These are phyloP conservation scores for Cyclotella atomus DNA, from an alignment of 108 stramenopile genomes.

Conservation along the genomic window DNA sequence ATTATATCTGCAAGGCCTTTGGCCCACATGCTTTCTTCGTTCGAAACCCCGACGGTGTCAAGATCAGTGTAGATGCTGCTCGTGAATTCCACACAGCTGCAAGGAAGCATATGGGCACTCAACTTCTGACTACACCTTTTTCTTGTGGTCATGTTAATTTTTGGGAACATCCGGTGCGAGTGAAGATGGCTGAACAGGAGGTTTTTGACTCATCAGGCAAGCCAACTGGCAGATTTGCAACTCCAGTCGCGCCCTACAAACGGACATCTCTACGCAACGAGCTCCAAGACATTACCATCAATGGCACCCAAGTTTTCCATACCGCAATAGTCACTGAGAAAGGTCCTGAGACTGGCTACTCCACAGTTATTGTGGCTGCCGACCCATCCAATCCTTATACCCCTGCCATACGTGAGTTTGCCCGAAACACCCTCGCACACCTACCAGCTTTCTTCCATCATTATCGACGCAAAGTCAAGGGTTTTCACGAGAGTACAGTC, in stretches of 20 bases:
- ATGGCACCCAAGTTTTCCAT: not conserved
- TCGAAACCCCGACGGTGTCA: too few species aligned
- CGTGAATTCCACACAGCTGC: not conserved
- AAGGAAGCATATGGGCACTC: not conserved
- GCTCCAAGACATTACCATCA: too few species aligned
- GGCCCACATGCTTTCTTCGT: not conserved
- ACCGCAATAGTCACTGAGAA: not conserved
- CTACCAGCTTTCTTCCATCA: not conserved
- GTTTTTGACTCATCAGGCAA: not conserved
- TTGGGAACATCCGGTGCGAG: not conserved
- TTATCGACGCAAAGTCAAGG: not conserved
- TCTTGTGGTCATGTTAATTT: not conserved
- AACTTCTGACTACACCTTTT: not conserved
- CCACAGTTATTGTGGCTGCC: not conserved
- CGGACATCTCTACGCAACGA: not conserved
- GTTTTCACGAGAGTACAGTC: not conserved
- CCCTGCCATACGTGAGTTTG: not conserved
- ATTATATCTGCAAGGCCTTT: not conserved
- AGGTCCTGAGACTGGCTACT: not conserved
- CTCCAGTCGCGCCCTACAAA: not conserved
- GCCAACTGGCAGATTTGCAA: not conserved
- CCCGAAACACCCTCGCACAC: not conserved
- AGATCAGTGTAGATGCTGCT: not conserved
- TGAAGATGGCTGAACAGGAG: not conserved
- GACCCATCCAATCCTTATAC: not conserved